These are phyloP conservation scores for Apiospora marii DNA, from an alignment of 2,329 filamentous ascomycete genomes.

Conservation along the genomic window DNA sequence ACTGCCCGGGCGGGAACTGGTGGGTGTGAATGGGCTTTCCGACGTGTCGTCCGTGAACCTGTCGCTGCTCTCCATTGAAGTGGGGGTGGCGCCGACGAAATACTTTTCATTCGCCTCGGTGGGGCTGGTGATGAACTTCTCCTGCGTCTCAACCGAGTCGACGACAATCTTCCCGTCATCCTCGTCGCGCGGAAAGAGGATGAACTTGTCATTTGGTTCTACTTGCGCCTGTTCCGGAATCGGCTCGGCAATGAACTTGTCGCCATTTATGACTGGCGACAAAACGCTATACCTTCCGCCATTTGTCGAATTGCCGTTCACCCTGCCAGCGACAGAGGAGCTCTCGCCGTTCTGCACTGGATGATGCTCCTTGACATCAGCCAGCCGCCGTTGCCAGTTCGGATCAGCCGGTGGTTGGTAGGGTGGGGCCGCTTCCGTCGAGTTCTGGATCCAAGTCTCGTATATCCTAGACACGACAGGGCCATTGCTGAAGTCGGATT, in stretches of 20 bases:
- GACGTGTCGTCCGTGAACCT: conserved; percentile 2
- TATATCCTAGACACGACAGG: conserved; percentile 16
- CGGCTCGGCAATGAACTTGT: not conserved
- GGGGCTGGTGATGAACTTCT: conserved; percentile 12
- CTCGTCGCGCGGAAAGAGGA: not conserved
- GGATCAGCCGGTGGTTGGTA: not conserved
- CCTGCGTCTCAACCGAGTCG: not conserved
- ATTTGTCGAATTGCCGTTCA: not conserved
- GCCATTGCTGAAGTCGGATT: conserved; percentile 16
- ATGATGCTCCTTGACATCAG: not conserved
- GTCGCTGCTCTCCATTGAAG: not conserved
- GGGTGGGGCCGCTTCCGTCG: conserved; percentile 1
- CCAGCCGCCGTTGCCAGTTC: not conserved
- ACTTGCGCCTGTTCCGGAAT: not conserved
- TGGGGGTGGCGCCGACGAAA: conserved; percentile 11
- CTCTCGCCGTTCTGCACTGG: conserved; percentile 15
- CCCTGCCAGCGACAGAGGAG: not conserved
- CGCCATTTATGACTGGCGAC: not conserved
- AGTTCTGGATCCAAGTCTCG: conserved; percentile 19
- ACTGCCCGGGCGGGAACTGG: not conserved
- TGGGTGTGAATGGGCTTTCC: not conserved
- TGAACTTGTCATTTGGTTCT: conserved; percentile 12
- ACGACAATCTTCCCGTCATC: conserved; percentile 13
- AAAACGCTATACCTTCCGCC: not conserved
- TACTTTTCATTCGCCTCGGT: conserved; percentile 22